These are phyloP conservation scores for Alternaria sp. DNA, from an alignment of 2,329 filamentous ascomycete genomes.

Conservation along the genomic window DNA sequence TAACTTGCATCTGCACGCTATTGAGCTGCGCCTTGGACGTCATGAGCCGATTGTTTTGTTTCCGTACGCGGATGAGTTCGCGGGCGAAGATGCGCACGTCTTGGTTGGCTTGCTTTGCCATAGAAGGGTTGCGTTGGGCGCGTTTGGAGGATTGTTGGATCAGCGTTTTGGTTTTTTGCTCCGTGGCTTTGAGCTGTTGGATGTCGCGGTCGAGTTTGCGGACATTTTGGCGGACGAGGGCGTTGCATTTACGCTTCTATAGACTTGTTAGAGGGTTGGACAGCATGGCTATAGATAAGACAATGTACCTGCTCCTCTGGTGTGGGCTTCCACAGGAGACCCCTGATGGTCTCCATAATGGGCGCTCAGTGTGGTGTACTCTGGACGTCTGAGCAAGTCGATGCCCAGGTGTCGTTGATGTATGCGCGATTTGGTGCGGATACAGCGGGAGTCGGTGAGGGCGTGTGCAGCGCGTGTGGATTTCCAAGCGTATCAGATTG, in stretches of 20 bases:
- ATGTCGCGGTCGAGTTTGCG: conserved; percentile 97
- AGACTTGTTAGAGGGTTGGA: conserved; percentile 18
- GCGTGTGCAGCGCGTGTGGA: neutral
- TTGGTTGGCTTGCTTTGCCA: conserved; percentile 78
- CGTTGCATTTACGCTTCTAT: conserved; percentile 94
- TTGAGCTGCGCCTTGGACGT: conserved; percentile 92
- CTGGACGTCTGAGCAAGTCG: neutral
- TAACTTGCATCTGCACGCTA: conserved; percentile 96
- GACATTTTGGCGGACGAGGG: conserved; percentile 86
- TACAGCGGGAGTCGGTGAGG: conserved; percentile 8
- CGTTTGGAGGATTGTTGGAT: conserved; percentile 86
- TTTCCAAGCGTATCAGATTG: neutral
- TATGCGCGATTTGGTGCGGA: conserved; percentile 10
- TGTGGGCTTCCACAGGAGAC: conserved; percentile 90
- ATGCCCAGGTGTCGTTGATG: neutral
- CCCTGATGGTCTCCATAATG: conserved; percentile 84
- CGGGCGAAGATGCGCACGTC: conserved; percentile 89
- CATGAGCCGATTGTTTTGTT: conserved; percentile 75
- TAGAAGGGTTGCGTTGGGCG: conserved; percentile 79
- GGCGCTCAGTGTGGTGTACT: neutral
- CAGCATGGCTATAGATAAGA: neutral
- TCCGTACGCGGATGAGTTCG: conserved; percentile 85
- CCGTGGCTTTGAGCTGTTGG: conserved; percentile 76
- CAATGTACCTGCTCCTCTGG: conserved; percentile 84
- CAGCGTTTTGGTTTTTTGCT: conserved; percentile 76